Evolutionary conservation across 75 land plant genomes (phyloP).

Genomic region (Azolla pinnata): DNA sequence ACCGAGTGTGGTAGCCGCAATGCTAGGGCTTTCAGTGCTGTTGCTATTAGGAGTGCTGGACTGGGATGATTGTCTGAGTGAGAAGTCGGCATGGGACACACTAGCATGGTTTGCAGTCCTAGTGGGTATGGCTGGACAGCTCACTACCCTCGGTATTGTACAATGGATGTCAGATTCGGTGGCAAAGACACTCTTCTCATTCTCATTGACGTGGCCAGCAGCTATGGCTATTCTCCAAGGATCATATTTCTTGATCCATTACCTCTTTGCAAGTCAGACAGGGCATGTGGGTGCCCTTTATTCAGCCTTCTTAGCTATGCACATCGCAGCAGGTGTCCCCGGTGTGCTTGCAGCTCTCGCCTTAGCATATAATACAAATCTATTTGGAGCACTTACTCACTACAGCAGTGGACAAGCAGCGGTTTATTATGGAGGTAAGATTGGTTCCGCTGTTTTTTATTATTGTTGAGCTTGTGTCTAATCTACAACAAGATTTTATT

Average conservation of each 20-base stretch:
- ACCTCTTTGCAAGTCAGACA: conserved; percentile 97
- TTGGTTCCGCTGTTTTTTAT: conserved; percentile 7
- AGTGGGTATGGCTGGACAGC: conserved; percentile 97
- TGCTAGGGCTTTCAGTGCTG: conserved; percentile 93
- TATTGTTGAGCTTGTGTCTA: neutral
- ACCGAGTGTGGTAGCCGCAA: conserved; percentile 95
- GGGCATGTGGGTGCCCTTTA: conserved; percentile 98
- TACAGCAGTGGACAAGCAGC: conserved; percentile 99
- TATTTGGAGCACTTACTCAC: conserved; percentile 96
- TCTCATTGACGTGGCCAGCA: conserved; percentile 92
- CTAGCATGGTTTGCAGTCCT: conserved; percentile 98
- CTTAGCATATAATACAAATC: conserved; percentile 93
- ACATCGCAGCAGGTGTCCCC: conserved; percentile 91
- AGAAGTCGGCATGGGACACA: conserved; percentile 99
- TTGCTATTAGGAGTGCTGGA: conserved; percentile 74
- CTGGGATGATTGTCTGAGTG: conserved; percentile 97
- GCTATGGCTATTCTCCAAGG: conserved; percentile 85
- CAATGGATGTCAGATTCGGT: conserved; percentile 89
- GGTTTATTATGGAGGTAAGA: conserved; percentile 91
- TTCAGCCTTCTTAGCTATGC: conserved; percentile 97
- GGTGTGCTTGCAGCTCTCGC: conserved; percentile 86
- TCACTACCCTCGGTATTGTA: conserved; percentile 84
- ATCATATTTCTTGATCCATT: conserved; percentile 84
- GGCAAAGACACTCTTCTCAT: conserved; percentile 59
- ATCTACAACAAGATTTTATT: neutral